Percentiles rank a stretch among this genome's conserved stretches.
Evolutionary conservation across 2,329 filamentous ascomycete genomes (phyloP).

Genomic region (Calonectria crousiana): DNA sequence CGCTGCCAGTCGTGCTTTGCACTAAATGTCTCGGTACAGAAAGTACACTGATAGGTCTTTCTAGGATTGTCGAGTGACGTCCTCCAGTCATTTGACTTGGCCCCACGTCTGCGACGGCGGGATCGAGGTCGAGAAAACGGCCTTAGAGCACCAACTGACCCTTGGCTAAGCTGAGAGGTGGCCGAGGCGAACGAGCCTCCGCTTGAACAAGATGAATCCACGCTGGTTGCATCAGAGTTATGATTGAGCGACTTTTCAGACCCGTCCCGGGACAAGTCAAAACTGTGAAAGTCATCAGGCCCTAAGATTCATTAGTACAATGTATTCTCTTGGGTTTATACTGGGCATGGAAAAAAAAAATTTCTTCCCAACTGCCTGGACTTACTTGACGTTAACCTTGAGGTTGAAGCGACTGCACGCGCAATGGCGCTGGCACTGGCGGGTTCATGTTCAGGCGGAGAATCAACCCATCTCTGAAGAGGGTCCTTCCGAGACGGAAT

Average conservation of each 20-base stretch:
- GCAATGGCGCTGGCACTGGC: constrained; percentile 46
- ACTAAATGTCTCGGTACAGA: constrained; percentile 58
- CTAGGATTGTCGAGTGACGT: not conserved
- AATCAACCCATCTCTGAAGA: constrained; percentile 46
- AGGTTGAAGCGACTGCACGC: constrained; percentile 37
- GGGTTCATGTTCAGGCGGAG: constrained; percentile 47
- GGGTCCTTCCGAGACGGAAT: constrained; percentile 31
- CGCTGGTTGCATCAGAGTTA: constrained; percentile 13
- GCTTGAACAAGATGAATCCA: constrained; percentile 23
- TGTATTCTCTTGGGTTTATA: rapidly evolving
- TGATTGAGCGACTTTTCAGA: constrained; percentile 15
- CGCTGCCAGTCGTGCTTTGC: constrained; percentile 60
- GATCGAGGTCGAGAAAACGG: constrained; percentile 14
- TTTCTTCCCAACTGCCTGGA: not conserved
- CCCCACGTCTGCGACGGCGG: constrained; percentile 20
- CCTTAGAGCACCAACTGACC: constrained; percentile 7
- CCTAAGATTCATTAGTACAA: not conserved
- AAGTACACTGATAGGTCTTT: constrained; percentile 54
- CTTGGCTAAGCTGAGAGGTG: constrained; percentile 9
- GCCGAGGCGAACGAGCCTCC: constrained; percentile 14
- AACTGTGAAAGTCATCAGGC: not conserved
- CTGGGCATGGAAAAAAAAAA: rapidly evolving
- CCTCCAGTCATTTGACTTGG: constrained; percentile 2
- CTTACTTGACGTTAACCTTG: constrained; percentile 18
- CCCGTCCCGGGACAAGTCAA: not conserved